Percentiles rank a stretch among this genome's conserved stretches.
These are phyloP conservation scores for Euphorbia lathyris DNA, from an alignment of 345 rosid genomes.

Conservation along the genomic window DNA sequence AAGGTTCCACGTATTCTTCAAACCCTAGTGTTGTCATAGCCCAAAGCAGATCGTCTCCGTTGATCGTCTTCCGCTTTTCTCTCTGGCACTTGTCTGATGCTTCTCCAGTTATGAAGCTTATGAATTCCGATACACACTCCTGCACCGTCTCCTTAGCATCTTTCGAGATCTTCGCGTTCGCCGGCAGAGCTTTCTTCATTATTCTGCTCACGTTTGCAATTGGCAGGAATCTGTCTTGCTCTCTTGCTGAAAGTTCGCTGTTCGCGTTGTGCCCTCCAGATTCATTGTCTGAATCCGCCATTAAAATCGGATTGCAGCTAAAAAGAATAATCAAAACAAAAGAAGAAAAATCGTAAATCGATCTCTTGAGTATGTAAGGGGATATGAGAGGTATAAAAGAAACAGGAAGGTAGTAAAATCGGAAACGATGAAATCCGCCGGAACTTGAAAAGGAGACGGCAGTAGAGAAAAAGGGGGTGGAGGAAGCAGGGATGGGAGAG, in stretches of 20 bases:
- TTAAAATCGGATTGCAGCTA: not conserved
- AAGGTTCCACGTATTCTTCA: constrained; percentile 69
- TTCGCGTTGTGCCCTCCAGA: constrained; percentile 45
- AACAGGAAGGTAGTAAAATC: not conserved
- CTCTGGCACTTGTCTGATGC: constrained; percentile 79
- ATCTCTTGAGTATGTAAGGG: constrained; percentile 1
- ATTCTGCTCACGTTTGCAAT: constrained; percentile 77
- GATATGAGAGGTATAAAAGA: not conserved
- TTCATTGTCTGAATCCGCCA: constrained; percentile 76
- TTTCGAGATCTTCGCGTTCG: constrained; percentile 72
- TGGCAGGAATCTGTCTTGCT: constrained; percentile 70
- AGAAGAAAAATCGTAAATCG: not conserved
- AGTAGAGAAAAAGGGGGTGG: not conserved
- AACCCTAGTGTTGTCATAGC: constrained; percentile 78
- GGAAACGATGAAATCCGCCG: constrained; percentile 10
- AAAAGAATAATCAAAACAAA: not conserved
- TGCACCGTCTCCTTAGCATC: constrained; percentile 78
- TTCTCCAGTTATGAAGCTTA: constrained; percentile 73
- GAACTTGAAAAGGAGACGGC: not conserved
- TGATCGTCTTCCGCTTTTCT: constrained; percentile 76
- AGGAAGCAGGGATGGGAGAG: not conserved
- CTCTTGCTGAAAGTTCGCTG: constrained; percentile 40
- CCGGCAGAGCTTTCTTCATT: constrained; percentile 74
- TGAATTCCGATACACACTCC: constrained; percentile 83
- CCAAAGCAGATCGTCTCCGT: constrained; percentile 77